Conservation (phyloP, 768 basidiomycete genomes). For the Lentinula lateritia region DNA sequence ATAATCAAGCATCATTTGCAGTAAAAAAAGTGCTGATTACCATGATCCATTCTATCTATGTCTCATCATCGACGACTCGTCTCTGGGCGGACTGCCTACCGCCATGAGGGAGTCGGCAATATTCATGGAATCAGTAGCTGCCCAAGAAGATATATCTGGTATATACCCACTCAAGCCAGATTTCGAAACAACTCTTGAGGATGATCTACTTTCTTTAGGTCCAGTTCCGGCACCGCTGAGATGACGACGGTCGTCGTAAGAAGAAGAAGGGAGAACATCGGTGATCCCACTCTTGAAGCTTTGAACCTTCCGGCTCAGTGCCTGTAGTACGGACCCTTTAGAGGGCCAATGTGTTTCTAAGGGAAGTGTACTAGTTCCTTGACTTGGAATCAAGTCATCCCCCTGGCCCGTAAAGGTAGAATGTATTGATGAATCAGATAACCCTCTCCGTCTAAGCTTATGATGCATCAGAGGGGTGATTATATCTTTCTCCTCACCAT, state of each 20-base stretch:
- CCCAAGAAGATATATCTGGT: constrained; percentile 24
- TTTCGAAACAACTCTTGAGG: constrained; percentile 7
- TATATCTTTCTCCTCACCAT: constrained; percentile 34
- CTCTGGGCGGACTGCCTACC: constrained; percentile 5
- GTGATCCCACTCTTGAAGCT: constrained; percentile 28
- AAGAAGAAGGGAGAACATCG: not conserved
- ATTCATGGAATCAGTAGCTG: constrained; percentile 18
- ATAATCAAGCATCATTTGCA: not conserved
- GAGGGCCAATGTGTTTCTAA: constrained; percentile 16
- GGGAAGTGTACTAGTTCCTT: not conserved
- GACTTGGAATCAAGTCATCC: constrained; percentile 20
- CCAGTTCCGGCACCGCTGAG: not conserved
- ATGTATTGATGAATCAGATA: constrained; percentile 91
- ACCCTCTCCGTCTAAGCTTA: constrained; percentile 68
- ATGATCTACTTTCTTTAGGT: not conserved
- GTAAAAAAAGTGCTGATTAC: not conserved
- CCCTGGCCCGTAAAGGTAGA: constrained; percentile 69
- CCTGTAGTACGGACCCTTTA: constrained; percentile 44
- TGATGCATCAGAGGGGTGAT: constrained; percentile 57
- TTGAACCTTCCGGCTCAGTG: constrained; percentile 49
- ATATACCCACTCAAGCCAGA: constrained; percentile 13
- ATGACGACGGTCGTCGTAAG: not conserved
- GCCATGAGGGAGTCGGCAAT: not conserved
- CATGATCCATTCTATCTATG: not conserved
- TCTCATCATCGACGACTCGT: not conserved